A percentile compares a stretch with the other conserved stretches of the same genome.
Conservation (phyloP, 768 basidiomycete genomes). For the Termitomyces sp. region DNA sequence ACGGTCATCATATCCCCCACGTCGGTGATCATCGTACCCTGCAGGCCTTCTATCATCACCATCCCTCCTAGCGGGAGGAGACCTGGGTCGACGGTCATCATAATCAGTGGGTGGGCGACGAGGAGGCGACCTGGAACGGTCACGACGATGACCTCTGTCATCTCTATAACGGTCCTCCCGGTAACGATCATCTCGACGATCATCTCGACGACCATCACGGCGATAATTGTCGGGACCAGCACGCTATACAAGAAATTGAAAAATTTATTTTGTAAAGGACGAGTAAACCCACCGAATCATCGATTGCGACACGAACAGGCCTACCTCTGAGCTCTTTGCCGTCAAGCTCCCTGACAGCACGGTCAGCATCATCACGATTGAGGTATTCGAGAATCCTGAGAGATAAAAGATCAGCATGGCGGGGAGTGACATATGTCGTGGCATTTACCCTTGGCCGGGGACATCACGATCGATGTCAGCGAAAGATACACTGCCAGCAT, state of each 20-base stretch:
- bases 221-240: slow-evolving; percentile 71
- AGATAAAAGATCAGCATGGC: neutral
- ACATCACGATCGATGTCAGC: slow-evolving; percentile 91
- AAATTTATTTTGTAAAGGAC: slow-evolving; percentile 4
- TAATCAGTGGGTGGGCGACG: slow-evolving; percentile 55
- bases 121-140: slow-evolving; percentile 80
- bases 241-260: slow-evolving; percentile 39
- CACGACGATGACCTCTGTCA: slow-evolving; percentile 62
- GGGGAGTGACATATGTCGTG: neutral
- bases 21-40: slow-evolving; percentile 90
- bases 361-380: slow-evolving; percentile 85
- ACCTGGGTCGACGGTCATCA: slow-evolving; percentile 80
- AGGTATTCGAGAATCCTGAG: slow-evolving; percentile 87
- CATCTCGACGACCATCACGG: slow-evolving; percentile 72
- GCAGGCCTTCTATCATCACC: slow-evolving; percentile 83
- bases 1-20: slow-evolving; percentile 81
- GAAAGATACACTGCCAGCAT: slow-evolving; percentile 89
- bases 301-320: slow-evolving; percentile 66
- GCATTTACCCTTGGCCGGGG: slow-evolving; percentile 80
- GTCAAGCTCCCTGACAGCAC: slow-evolving; percentile 85
- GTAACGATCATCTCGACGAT: slow-evolving; percentile 56
- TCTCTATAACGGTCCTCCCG: slow-evolving; percentile 56
- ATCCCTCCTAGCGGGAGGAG: slow-evolving; percentile 78
- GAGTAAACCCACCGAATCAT: slow-evolving; percentile 51
- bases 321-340: slow-evolving; percentile 86